A percentile compares a stretch with the other conserved stretches of the same genome.
These are phyloP conservation scores for Waltiozyma sp. DNA, from an alignment of 1,139 yeast genomes.

Conservation along the genomic window DNA sequence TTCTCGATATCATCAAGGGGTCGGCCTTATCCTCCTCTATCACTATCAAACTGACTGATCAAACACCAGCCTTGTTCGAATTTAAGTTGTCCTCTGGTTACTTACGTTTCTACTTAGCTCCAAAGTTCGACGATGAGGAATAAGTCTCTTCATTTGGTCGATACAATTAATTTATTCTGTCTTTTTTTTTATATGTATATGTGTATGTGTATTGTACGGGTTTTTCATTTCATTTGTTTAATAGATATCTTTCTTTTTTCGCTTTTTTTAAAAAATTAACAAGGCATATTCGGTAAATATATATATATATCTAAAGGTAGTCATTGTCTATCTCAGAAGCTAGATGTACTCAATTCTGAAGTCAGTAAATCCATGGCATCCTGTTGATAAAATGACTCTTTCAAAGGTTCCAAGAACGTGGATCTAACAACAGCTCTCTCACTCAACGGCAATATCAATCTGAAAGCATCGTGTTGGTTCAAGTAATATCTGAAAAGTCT, in stretches of 20 bases:
- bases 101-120: slow-evolving; percentile 92
- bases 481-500: slow-evolving; percentile 78
- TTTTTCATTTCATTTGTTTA: background rate
- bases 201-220: background rate
- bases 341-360: background rate
- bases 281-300: too few relatives aligned
- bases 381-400: background rate
- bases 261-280: background rate
- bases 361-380: background rate
- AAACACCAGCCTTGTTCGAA: slow-evolving; percentile 90
- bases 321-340: too few relatives aligned
- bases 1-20: slow-evolving; percentile 87
- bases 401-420: slow-evolving; percentile 21
- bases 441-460: slow-evolving; percentile 62
- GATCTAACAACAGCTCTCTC: slow-evolving; percentile 36
- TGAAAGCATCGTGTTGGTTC: slow-evolving; percentile 86
- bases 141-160: background rate
- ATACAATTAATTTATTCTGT: too few relatives aligned
- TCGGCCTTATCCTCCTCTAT: slow-evolving; percentile 67
- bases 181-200: too few relatives aligned
- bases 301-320: too few relatives aligned
- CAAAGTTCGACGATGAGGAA: slow-evolving; percentile 83
- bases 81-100: slow-evolving; percentile 89
- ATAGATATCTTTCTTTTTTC: background rate
- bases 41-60: slow-evolving; percentile 78